A percentile compares a stretch with the other conserved stretches of the same genome.
These are phyloP conservation scores for Uncinocarpus reesii DNA, from an alignment of 2,329 filamentous ascomycete species.

Conservation along the genomic window DNA sequence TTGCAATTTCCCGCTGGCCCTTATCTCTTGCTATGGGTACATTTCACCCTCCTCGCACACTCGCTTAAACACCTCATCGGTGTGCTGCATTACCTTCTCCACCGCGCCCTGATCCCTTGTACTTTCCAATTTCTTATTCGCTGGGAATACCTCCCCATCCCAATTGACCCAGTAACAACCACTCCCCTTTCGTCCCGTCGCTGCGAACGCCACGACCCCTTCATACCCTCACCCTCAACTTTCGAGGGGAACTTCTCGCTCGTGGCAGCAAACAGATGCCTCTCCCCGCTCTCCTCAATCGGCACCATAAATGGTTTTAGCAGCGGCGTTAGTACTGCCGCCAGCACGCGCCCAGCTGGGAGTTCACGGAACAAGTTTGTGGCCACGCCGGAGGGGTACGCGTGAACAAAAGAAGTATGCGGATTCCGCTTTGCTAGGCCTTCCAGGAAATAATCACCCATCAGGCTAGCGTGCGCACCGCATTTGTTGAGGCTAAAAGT, in stretches of 20 bases:
- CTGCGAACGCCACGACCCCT: conserved; percentile 16
- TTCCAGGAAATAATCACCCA: conserved; percentile 43
- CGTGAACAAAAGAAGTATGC: conserved; percentile 41
- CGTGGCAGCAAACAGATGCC: conserved; percentile 19
- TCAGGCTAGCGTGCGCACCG: conserved; percentile 36
- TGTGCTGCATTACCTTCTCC: conserved; percentile 21
- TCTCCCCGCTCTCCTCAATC: conserved; percentile 19
- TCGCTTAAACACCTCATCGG: conserved; percentile 17
- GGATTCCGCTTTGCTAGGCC: conserved; percentile 40
- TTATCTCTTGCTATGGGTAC: not conserved
- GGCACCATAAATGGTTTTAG: conserved; percentile 15
- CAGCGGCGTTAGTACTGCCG: conserved; percentile 27
- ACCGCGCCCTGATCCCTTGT: conserved; percentile 15
- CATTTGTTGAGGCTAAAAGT: conserved; percentile 21
- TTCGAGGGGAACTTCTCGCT: conserved; percentile 14
- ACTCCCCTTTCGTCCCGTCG: conserved; percentile 17
- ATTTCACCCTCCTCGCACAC: conserved; percentile 14
- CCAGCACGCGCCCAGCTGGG: conserved; percentile 1
- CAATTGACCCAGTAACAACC: conserved; percentile 18
- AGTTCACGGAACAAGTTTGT: conserved; percentile 7
- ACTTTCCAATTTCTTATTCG: conserved; percentile 15
- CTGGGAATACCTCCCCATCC: conserved; percentile 15
- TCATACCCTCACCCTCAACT: conserved; percentile 2
- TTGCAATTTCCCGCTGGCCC: too few relatives aligned
- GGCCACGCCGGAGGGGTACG: conserved; percentile 35